These are phyloP conservation scores for Fusarium virguliforme DNA, from an alignment of 2,329 filamentous ascomycete species.

Conservation along the genomic window DNA sequence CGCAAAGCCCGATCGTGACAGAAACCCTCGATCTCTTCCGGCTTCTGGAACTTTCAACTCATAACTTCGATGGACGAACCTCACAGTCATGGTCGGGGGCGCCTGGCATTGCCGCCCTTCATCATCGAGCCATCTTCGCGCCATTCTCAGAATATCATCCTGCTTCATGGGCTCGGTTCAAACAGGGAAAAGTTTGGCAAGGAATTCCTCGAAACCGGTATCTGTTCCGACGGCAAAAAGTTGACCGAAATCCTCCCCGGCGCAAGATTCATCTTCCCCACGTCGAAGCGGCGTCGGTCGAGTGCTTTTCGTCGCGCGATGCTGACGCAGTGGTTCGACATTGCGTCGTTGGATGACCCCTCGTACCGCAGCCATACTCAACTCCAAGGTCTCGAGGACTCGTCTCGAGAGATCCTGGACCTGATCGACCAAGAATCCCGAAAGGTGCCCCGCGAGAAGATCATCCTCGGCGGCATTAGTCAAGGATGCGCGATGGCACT, in stretches of 20 bases:
- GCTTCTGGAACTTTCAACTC: too few relatives aligned
- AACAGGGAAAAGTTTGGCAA: conserved; percentile 55
- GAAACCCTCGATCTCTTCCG: too few relatives aligned
- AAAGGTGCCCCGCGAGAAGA: conserved; percentile 54
- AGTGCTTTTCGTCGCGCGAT: conserved; percentile 59
- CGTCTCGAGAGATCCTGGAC: conserved; percentile 54
- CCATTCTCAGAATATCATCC: conserved; percentile 52
- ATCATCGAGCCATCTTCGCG: conserved; percentile 42
- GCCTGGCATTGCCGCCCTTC: conserved; percentile 8
- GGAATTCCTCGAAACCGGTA: conserved; percentile 53
- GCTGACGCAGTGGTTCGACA: conserved; percentile 69
- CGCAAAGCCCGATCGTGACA: too few relatives aligned
- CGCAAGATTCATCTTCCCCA: conserved; percentile 68
- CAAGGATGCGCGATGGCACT: conserved; percentile 67
- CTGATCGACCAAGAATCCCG: conserved; percentile 56
- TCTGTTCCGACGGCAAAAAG: conserved; percentile 43
- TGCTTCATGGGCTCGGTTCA: conserved; percentile 54
- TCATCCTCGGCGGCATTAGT: conserved; percentile 68
- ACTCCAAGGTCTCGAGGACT: conserved; percentile 62
- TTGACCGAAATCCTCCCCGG: conserved; percentile 56
- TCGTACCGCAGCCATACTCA: conserved; percentile 61
- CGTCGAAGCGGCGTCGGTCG: conserved; percentile 62
- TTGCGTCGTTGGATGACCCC: conserved; percentile 60
- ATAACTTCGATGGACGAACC: too few relatives aligned
- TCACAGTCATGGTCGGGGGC: too few relatives aligned